phyloP scores from a whole-genome alignment of 106 monocot genomes.

The Dendrobium nobile region DNA sequence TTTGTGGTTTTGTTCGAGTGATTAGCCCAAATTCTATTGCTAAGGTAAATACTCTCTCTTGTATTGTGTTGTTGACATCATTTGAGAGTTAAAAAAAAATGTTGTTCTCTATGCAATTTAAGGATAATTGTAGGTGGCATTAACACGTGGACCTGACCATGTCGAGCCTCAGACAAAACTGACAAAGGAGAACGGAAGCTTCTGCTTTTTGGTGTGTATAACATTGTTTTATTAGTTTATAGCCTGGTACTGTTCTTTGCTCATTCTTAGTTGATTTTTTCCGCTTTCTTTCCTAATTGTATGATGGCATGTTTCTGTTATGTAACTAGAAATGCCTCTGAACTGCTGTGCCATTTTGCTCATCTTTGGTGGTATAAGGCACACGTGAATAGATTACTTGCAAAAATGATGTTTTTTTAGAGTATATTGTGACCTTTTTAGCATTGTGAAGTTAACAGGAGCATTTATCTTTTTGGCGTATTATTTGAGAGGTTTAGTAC shows the following conservation, averaged over 20 bases:
- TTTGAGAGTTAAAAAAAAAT: neutral
- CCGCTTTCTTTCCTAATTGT: neutral
- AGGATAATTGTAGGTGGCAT: conserved; percentile 28
- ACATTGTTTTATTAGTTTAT: neutral
- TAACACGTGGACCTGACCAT: conserved; percentile 76
- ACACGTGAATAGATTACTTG: neutral
- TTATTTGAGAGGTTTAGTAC: neutral
- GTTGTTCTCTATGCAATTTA: neutral
- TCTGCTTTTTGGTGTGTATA: conserved; percentile 81
- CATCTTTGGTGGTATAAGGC: neutral
- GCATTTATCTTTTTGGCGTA: neutral
- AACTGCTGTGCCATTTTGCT: neutral
- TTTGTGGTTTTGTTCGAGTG: conserved; percentile 70
- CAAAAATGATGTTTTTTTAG: neutral
- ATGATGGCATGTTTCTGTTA: neutral
- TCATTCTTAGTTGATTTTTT: neutral
- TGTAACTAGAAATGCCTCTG: neutral
- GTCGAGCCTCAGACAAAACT: conserved; percentile 59
- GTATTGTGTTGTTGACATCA: neutral
- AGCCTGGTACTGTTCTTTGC: neutral
- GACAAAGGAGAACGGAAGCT: conserved; percentile 53
- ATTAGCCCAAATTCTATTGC: conserved; percentile 45
- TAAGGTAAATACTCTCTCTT: conserved; percentile 37
- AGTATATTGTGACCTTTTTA: neutral
- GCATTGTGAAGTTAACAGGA: neutral